Base-by-base conservation (phyloP, 2,329 filamentous ascomycete species). In the Exophiala lecanii-corni region DNA sequence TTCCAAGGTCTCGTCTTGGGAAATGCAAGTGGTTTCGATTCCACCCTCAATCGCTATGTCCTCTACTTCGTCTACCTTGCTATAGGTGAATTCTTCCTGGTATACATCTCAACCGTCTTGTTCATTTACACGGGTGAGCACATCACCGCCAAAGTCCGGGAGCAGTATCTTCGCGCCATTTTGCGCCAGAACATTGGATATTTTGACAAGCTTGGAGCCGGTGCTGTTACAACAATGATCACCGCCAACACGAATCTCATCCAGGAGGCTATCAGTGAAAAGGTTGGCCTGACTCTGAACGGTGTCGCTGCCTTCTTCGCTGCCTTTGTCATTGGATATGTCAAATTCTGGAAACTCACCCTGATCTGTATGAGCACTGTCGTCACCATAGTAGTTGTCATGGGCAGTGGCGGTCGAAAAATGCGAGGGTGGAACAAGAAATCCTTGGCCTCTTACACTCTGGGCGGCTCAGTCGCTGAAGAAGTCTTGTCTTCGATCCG, bases 401-500 rank as follows among this genome's bases (percentile, higher is more conserved):
- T 94, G 81, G 86, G 82, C 33, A 68, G 72, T 38, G 81, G 84
- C 10, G 86, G 84, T 3, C 70, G 67, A 2, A 86, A 88, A 57
- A 84, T 95, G 56, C 72, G 94, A 60, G 87, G 82, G 62, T 91
- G 78, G 64, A 89, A 83, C 66, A 91, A 89, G 66, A 70, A 79
- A 44, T 84, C 85, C 2, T 72, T 96, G 36, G 73, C 83, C 39
- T 79, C 87, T 0, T 95, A 94, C 58, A 89, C 87, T 18, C 72
- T 81, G 36, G 91, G 89, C 51, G 91, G 89, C 43, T 89, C 84
- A 2, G 77, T 97, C 9, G 91, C 88, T 3, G 92, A 97, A 60
- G 92, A 98, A 66, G 91, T 96, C 41, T 78, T 98, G 57, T 89
- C 87, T 63, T 96, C 89, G 1, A 84, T 97, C 55, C 82, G 92